phyloP scores from a whole-genome alignment of 1,139 yeast genomes.

The Magnusiomyces tetraspermus region DNA sequence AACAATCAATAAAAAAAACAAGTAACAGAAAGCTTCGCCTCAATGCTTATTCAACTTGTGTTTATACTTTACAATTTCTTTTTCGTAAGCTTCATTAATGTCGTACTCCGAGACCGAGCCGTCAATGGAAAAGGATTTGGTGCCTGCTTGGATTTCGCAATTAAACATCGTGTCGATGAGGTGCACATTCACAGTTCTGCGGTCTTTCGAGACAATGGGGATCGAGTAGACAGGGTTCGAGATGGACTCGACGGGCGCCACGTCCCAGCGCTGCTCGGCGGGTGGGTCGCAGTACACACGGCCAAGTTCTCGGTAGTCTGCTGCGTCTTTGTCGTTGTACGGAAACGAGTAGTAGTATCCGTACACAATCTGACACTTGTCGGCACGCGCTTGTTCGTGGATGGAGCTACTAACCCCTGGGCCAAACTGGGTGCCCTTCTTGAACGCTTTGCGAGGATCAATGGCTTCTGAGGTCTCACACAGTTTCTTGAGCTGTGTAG shows the following conservation, averaged over 20 bases:
- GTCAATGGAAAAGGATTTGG: neutral
- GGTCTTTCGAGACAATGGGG: conserved; percentile 1
- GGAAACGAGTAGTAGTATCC: conserved; percentile 4
- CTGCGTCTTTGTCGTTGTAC: neutral
- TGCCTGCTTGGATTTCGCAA: conserved; percentile 1
- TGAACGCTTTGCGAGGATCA: neutral
- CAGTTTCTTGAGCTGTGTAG: conserved; percentile 1
- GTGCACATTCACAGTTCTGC: neutral
- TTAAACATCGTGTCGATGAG: neutral
- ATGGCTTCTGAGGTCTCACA: neutral
- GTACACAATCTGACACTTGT: neutral
- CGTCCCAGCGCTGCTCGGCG: conserved; percentile 4
- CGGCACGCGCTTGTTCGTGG: neutral
- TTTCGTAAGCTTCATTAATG: neutral
- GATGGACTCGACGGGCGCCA: conserved; percentile 3
- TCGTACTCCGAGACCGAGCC: neutral
- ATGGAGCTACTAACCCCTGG: neutral
- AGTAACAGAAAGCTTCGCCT: too few relatives aligned
- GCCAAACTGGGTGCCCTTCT: conserved; percentile 2
- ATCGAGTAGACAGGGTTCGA: conserved; percentile 1
- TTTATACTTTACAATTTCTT: neutral
- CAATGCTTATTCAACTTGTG: neutral
- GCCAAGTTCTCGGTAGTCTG: neutral
- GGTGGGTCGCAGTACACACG: conserved; percentile 2
- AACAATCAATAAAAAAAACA: too few relatives aligned